phyloP scores from a whole-genome alignment of 306 rosid genomes.

The Parietaria judaica region DNA sequence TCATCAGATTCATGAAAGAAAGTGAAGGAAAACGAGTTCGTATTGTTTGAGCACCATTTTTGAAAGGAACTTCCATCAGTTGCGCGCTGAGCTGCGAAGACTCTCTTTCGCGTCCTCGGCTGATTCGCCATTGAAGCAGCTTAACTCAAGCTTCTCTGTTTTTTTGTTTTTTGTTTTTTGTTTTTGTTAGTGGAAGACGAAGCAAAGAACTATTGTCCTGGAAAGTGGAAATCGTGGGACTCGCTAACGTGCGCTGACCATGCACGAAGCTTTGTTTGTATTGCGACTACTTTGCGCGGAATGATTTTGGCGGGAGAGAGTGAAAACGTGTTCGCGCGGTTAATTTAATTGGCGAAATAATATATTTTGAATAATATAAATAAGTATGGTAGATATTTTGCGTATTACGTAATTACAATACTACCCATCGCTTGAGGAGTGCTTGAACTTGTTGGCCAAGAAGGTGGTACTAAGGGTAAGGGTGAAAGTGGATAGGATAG shows the following conservation, averaged over 20 bases:
- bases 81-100: slow-evolving; percentile 34
- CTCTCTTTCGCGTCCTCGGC: slow-evolving; percentile 40
- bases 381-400: too few relatives aligned
- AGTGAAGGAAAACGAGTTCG: neutral
- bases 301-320: slow-evolving; percentile 6
- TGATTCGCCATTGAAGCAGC: slow-evolving; percentile 24
- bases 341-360: too few relatives aligned
- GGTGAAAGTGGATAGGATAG: too few relatives aligned
- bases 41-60: slow-evolving; percentile 32
- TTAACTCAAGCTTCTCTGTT: slow-evolving; percentile 17
- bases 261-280: neutral
- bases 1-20: neutral
- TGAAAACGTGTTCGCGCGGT: neutral
- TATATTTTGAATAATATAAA: too few relatives aligned
- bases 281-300: slow-evolving; percentile 8
- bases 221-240: neutral
- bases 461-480: too few relatives aligned
- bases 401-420: too few relatives aligned
- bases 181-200: slow-evolving; percentile 5
- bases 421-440: too few relatives aligned
- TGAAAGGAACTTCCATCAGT: slow-evolving; percentile 54
- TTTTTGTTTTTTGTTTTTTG: neutral
- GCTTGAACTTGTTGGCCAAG: too few relatives aligned
- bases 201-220: neutral
- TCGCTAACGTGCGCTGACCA: slow-evolving; percentile 6